Conservation (phyloP, 2,329 filamentous ascomycete species). For the Penicillium sp. region DNA sequence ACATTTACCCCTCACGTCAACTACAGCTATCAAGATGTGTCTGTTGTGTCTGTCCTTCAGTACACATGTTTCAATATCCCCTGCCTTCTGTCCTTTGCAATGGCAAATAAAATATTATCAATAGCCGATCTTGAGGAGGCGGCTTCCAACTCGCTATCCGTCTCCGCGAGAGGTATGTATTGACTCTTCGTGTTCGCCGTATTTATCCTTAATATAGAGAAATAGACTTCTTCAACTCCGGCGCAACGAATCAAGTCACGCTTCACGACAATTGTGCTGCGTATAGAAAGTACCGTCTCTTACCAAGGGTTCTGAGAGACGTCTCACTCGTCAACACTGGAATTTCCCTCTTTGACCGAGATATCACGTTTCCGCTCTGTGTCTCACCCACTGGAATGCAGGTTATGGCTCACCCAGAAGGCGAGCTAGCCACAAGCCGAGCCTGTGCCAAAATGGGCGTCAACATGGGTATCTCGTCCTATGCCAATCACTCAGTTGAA, state of each 20-base stretch:
- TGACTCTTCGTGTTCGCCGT: not conserved
- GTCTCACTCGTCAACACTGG: conserved; percentile 43
- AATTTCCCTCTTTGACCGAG: conserved; percentile 42
- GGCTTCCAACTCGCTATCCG: conserved; percentile 10
- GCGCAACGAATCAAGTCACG: conserved; percentile 38
- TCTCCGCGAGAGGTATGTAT: conserved; percentile 12
- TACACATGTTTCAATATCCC: not conserved
- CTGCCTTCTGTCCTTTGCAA: not conserved
- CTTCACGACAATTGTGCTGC: conserved; percentile 53
- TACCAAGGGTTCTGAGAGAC: conserved; percentile 44
- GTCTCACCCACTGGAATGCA: conserved; percentile 56
- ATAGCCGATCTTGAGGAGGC: conserved; percentile 16
- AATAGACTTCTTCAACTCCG: conserved; percentile 56
- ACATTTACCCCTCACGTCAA: conserved; percentile 2
- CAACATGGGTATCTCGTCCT: conserved; percentile 50
- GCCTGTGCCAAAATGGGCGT: conserved; percentile 44
- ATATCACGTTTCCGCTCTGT: conserved; percentile 49
- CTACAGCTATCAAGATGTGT: not conserved
- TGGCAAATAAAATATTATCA: conserved; percentile 15
- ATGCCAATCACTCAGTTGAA: conserved; percentile 45
- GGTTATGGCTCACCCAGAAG: conserved; percentile 51
- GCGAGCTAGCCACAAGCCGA: conserved; percentile 50
- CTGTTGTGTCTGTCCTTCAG: not conserved
- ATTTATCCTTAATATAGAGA: not conserved
- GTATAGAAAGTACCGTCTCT: conserved; percentile 49